Conservation (phyloP, 495 filamentous ascomycete genomes). For the Annulohypoxylon bovei region DNA sequence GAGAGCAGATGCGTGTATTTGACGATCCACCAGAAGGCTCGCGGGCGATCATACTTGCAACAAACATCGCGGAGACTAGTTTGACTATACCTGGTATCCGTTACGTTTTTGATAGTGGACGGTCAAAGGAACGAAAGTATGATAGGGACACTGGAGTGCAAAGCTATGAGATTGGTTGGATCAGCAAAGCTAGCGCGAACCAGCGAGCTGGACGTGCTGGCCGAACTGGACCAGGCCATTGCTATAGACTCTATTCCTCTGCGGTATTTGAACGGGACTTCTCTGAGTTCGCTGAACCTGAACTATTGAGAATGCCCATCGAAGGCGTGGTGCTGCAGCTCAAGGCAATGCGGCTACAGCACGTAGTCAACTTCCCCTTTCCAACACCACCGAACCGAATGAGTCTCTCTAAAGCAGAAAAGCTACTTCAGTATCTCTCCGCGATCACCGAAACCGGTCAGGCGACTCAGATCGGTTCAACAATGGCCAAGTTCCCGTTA, state of each 20-base stretch:
- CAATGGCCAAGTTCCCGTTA: slow-evolving; percentile 88
- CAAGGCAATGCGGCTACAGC: slow-evolving; percentile 92
- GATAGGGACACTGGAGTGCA: slow-evolving; percentile 88
- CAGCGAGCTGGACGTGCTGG: slow-evolving; percentile 96
- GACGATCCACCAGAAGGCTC: slow-evolving; percentile 84
- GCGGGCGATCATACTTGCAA: slow-evolving; percentile 89
- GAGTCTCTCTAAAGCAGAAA: slow-evolving; percentile 86
- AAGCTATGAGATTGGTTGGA: slow-evolving; percentile 94
- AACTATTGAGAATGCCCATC: slow-evolving; percentile 91
- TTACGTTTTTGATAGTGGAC: slow-evolving; percentile 94
- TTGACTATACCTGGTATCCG: slow-evolving; percentile 95
- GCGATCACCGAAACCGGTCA: slow-evolving; percentile 74
- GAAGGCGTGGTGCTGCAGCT: slow-evolving; percentile 93
- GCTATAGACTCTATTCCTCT: slow-evolving; percentile 92
- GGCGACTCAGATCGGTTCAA: slow-evolving; percentile 77
- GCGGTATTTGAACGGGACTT: slow-evolving; percentile 95
- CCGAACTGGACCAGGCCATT: slow-evolving; percentile 94
- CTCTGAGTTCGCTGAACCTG: slow-evolving; percentile 82
- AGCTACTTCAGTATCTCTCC: slow-evolving; percentile 77
- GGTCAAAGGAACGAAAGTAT: slow-evolving; percentile 90
- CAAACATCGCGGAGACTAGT: slow-evolving; percentile 97
- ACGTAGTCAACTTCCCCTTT: slow-evolving; percentile 96
- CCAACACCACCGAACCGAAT: slow-evolving; percentile 87
- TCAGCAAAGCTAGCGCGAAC: slow-evolving; percentile 94
- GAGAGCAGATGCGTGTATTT: slow-evolving; percentile 94